phyloP scores from a whole-genome alignment of 306 rosid species.

The Ormosia emarginata region DNA sequence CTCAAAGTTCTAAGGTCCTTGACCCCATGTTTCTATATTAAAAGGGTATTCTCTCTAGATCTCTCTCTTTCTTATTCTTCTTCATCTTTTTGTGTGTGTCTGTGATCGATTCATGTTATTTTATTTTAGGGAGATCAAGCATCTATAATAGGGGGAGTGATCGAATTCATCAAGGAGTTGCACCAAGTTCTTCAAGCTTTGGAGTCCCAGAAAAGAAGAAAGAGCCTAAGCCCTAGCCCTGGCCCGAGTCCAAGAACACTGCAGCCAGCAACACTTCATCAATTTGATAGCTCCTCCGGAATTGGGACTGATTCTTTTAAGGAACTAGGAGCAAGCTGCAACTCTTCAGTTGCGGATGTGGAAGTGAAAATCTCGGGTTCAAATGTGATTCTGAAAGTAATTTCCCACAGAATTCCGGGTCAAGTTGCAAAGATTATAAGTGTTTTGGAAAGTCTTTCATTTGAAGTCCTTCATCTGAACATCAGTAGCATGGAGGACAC shows the following conservation, averaged over 20 bases:
- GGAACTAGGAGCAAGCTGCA: conserved; percentile 78
- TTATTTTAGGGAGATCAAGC: conserved; percentile 84
- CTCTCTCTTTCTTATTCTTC: background rate
- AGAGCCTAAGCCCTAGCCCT: conserved; percentile 91
- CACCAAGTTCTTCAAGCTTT: conserved; percentile 78
- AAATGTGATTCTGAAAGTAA: conserved; percentile 65
- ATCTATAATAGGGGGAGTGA: conserved; percentile 91
- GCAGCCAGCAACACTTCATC: conserved; percentile 12
- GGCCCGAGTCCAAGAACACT: conserved; percentile 44
- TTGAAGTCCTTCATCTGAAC: conserved; percentile 87
- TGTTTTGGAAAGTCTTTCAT: conserved; percentile 69
- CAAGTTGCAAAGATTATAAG: conserved; percentile 64
- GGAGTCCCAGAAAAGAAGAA: conserved; percentile 86
- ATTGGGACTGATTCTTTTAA: conserved; percentile 34
- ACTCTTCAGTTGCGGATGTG: conserved; percentile 84
- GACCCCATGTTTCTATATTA: conserved; percentile 95
- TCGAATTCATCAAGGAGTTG: conserved; percentile 91
- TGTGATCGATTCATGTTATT: background rate
- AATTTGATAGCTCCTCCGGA: conserved; percentile 24
- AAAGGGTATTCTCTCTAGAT: conserved; percentile 57
- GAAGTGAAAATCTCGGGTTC: conserved; percentile 90
- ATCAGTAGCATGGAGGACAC: conserved; percentile 92
- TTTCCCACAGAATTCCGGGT: conserved; percentile 56
- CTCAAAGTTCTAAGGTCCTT: conserved; percentile 84
- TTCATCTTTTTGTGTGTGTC: background rate